Percentiles rank a stretch among this genome's conserved stretches.
Conservation (phyloP, 495 filamentous ascomycete genomes). For the Neurospora sp. region DNA sequence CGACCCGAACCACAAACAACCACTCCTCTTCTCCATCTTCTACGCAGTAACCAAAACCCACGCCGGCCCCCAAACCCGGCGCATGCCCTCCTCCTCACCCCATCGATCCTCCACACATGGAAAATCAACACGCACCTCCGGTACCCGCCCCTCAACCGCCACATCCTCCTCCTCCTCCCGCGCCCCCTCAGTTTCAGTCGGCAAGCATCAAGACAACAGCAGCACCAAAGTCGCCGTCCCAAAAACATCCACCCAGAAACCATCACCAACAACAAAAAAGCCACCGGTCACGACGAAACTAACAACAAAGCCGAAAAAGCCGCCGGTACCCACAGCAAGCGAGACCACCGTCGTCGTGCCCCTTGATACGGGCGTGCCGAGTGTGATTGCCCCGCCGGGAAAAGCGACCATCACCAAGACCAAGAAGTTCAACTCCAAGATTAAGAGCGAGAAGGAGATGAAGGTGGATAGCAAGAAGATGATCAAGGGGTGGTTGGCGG, state of each 20-base stretch:
- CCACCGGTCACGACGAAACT: neutral
- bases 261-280: neutral
- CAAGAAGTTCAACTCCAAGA: slow-evolving; percentile 12
- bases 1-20: neutral
- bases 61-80: neutral
- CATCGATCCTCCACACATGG: neutral
- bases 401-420: neutral
- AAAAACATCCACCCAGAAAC: neutral
- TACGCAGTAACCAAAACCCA: neutral
- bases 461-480: slow-evolving; percentile 13
- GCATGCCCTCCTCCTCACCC: neutral
- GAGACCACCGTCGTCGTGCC: neutral
- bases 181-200: neutral
- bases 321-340: neutral
- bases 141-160: neutral
- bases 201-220: neutral
- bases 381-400: neutral
- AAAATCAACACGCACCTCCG: neutral
- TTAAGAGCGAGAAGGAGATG: slow-evolving; percentile 18
- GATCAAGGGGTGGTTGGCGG: slow-evolving; percentile 15
- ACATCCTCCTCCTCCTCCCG: neutral
- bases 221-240: neutral
- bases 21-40: neutral
- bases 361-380: neutral
- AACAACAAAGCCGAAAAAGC: neutral